Evolutionary conservation across 2,329 filamentous ascomycete genomes (phyloP), one percentile per base, ranked within the genome.

Genomic region (Dactylonectria estremocensis): DNA sequence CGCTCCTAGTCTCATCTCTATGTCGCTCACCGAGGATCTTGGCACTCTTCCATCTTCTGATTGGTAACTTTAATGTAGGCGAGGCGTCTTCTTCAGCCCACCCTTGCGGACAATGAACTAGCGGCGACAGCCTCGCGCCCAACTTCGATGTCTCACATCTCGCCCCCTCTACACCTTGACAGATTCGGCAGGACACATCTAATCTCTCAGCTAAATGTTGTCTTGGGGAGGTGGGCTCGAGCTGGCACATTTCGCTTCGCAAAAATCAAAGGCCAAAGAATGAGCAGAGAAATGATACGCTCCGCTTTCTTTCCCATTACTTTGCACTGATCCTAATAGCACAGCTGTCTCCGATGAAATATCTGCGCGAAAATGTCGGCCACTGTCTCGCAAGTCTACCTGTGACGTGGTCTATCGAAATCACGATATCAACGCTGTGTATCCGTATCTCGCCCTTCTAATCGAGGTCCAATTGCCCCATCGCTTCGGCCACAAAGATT

Each of bases 381-480:
- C 49, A 28, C 24, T 48, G 11, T 48, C 18, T 28, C n/a, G 16
- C 20, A 28, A 40, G 5, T 14, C 40, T 11, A 5, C 24, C 22
- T 22, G 14, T 24, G 11, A 46, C 37, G 20, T 37, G 9, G 14
- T 13, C 11, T n/a, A 16, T 35, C 33, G 24, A 28, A 28, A 28
- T 28, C 24, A 28, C 24, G 24, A 28, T 28, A 5, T 28, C 7
- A 28, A 37, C 50, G 35, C 31, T 5, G 37, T 54, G 46, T 52
- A 45, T 35, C 35, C n/a, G n/a, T 22, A 46, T 46, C 18, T 50
- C 13, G 18, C 31, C n/a, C 31, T 55, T 37, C 60, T 76, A 76
- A 71, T 76, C 74, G n/a, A 76, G 52, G 55, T 76, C 74, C 61
- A 76, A 46, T 53, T 69, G 57, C 54, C 76, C 70, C 61, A 76